Evolutionary conservation across 2,329 filamentous ascomycete genomes (phyloP).

Genomic region (Ceratocystis lukuohia): DNA sequence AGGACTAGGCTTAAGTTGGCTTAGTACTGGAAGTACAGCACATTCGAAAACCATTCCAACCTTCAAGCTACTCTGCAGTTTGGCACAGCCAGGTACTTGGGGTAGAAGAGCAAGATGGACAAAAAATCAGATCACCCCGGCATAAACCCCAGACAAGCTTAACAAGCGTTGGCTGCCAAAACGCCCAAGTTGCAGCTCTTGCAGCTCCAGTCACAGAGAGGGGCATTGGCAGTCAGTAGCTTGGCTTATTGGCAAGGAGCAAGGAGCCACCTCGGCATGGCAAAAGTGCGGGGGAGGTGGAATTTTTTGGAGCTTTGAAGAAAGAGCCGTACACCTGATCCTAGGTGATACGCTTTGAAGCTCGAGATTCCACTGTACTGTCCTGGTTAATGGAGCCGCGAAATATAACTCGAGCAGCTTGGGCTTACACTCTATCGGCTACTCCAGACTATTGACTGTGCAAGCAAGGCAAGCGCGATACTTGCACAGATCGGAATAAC

Average conservation of each 20-base stretch:
- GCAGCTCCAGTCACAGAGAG: not conserved
- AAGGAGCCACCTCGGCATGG: not conserved
- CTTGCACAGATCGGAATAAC: too few relatives aligned
- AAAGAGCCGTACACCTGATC: not conserved
- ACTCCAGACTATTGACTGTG: not conserved
- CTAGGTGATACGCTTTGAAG: not conserved
- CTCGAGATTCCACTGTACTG: not conserved
- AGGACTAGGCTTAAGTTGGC: not conserved
- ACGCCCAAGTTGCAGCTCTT: not conserved
- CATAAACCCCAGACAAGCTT: not conserved
- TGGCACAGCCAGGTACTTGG: too few relatives aligned
- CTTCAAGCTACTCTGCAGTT: too few relatives aligned
- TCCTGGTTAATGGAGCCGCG: not conserved
- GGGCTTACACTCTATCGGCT: too few relatives aligned
- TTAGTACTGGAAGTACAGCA: not conserved
- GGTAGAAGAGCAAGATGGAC: not conserved
- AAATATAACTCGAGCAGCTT: not conserved
- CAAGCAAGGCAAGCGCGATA: not conserved
- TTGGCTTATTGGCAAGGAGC: not conserved
- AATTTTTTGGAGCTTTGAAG: not conserved
- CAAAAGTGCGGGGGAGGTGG: constrained; percentile 8
- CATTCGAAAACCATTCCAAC: not conserved
- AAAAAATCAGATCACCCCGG: constrained; percentile 8
- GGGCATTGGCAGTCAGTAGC: not conserved
- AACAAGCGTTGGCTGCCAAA: constrained; percentile 6